phyloP scores from a whole-genome alignment of 1,284 basidiomycete genomes.

The Trichosporon sp. region DNA sequence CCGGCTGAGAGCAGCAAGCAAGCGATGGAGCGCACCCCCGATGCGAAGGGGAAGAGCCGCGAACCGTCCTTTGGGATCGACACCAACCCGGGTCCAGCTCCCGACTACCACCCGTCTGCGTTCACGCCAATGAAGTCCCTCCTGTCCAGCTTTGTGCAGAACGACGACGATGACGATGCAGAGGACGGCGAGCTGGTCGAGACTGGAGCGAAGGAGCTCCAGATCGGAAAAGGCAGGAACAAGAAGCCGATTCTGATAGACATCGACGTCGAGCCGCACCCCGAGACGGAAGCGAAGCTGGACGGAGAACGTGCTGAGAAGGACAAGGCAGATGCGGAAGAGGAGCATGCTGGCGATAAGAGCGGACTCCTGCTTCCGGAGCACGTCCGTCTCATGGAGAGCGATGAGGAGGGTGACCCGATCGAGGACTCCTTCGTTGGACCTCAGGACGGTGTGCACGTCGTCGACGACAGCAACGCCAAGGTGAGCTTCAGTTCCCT shows the following conservation, averaged over 20 bases:
- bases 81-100: not conserved
- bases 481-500: conserved; percentile 30
- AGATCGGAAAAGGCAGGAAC: not conserved
- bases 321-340: not conserved
- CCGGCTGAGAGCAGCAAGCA: not conserved
- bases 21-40: not conserved
- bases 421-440: conserved; percentile 19
- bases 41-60: conserved; percentile 17
- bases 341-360: not conserved
- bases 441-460: conserved; percentile 42
- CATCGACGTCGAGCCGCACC: conserved; percentile 8
- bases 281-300: not conserved
- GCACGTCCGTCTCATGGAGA: conserved; percentile 37
- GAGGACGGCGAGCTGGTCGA: conserved; percentile 7
- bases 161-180: not conserved
- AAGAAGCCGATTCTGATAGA: conserved; percentile 21
- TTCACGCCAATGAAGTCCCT: conserved; percentile 26
- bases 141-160: not conserved
- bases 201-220: not conserved
- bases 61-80: not conserved
- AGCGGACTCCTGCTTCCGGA: conserved; percentile 37
- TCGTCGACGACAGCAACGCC: conserved; percentile 45
- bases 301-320: not conserved
- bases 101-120: conserved; percentile 7
- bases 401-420: conserved; percentile 27